Base-by-base conservation (phyloP, 2,329 filamentous ascomycete genomes). In the Ophiocordyceps camponoti-rufipedis region DNA sequence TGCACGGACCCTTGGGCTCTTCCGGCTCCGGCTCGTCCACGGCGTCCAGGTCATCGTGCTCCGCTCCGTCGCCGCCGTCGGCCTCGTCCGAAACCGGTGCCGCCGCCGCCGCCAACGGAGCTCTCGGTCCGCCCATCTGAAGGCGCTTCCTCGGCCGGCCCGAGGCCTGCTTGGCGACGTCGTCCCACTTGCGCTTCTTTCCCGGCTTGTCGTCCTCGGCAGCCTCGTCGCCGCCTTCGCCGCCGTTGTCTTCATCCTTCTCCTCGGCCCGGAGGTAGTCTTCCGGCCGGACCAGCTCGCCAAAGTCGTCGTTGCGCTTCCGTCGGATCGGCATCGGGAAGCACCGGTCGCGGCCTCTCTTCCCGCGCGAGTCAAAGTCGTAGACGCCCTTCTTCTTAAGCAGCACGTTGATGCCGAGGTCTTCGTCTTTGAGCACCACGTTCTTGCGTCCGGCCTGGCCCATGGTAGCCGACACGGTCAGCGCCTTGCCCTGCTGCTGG, bases 191-290 rank as follows among this genome's bases (percentile, higher is more conserved):
- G 49, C 91, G 77, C 64, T 98, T 98, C 66, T 89, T 88, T 16
- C 89, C 91, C 18, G 94, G 72, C 42, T 74, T 75, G 44, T 76
- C 75, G 51, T 81, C 70, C 31, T 65, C 63, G 47, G 75, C 49
- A 14, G 57, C 52, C 14, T 59, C 33, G 28, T 56, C 54, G 8
- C 50, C 45, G 16, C 51, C 54, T 43, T 80, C 78, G 23, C 23
- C 23, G 23, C 23, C 44, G 80, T 75, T 76, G 39, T 85, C 81
- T 16, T 78, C 74, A 47, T 94, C 86, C 47, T 86, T 80, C 62
- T 96, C 91, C 58, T 98, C 91, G 0, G 88, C 89, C 47, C 88
- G 77, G 1, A 95, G 72, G 57, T 89, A 98, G 51, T 98, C 91
- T 59, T 96, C 91, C 0, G 89, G 85, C 45, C 87, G 78, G 53